Evolutionary conservation across 2,329 filamentous ascomycete species (phyloP), one percentile per base, ranked within the genome.

Genomic region (Chaetothyriales sp.): DNA sequence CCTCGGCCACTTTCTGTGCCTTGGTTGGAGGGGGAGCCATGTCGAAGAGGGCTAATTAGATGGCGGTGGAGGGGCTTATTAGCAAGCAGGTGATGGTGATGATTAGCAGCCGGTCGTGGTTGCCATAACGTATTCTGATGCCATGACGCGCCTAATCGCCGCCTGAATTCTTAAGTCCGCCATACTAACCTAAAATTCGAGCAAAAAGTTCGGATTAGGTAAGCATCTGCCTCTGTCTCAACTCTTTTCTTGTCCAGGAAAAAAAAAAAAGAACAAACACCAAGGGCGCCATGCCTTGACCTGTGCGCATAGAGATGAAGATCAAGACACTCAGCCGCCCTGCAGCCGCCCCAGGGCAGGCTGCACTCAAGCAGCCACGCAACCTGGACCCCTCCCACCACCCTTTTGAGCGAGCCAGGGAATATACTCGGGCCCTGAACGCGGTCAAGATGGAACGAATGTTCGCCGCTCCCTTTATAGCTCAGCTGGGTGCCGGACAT

Each of bases 381-480:
- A 71, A 74, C 63, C 75, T 93, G 62, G 86, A 94, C 69, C 84
- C 89, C 25, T 81, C 85, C 43, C 77, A 90, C 53, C 88, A 95
- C 69, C 89, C 86, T 1, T 95, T 95, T 68, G 88, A 94, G 69
- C 77, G 87, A 62, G 89, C 89, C 46, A 75, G 88, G 66, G 89
- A 95, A 70, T 90, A 88, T 64, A 86, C 81, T 12, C 71, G 81
- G 59, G 82, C 83, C 9, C 72, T 86, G 54, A 85, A 87, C 78
- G 89, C 89, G 22, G 87, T 88, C 52, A 95, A 95, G 67, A 71
- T 95, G 55, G 87, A 95, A 70, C 84, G 89, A 60, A 90, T 95
- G 84, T 94, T 94, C 67, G 83, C 83, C 26, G 75, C 81, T 49
- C 85, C 86, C 2, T 95, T 95, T 63, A 70, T 98, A 44, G 85